Evolutionary conservation across 2,329 filamentous ascomycete genomes (phyloP).

Genomic region (Xylariaceae sp.): DNA sequence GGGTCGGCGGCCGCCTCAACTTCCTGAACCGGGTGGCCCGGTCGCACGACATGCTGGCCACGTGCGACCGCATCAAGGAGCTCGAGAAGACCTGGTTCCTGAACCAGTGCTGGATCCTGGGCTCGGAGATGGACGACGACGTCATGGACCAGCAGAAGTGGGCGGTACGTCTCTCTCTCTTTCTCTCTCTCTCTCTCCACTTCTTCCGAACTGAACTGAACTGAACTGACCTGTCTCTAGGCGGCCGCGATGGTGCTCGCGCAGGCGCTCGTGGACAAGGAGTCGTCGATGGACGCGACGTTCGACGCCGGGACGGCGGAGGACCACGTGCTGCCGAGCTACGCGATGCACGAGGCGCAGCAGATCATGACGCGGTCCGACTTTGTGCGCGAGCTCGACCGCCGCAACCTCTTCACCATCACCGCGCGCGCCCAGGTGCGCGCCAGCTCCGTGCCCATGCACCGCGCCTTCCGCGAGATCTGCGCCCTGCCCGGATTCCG

Average conservation of each 20-base stretch:
- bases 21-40: conserved; percentile 90
- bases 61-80: conserved; percentile 65
- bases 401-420: conserved; percentile 92
- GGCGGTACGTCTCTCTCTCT: conserved; percentile 51
- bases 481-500: conserved; percentile 72
- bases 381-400: conserved; percentile 88
- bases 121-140: conserved; percentile 81
- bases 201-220: too few relatives aligned
- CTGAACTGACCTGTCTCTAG: too few relatives aligned
- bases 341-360: conserved; percentile 74
- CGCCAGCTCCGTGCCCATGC: conserved; percentile 94
- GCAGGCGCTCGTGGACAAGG: conserved; percentile 79
- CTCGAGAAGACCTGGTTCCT: conserved; percentile 73
- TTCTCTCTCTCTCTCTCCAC: too few relatives aligned
- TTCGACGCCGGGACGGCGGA: conserved; percentile 60
- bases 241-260: conserved; percentile 91
- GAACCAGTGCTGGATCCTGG: conserved; percentile 72
- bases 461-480: conserved; percentile 80
- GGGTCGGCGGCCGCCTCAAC: conserved; percentile 78
- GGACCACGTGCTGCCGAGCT: conserved; percentile 75
- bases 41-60: conserved; percentile 67
- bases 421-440: conserved; percentile 80
- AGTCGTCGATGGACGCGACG: conserved; percentile 55
- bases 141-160: conserved; percentile 98
- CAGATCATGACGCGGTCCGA: conserved; percentile 94